Evolutionary conservation across 2,329 filamentous ascomycete genomes (phyloP), one percentile per base, ranked within the genome.

Genomic region (Paraphaeosphaeria minitans): DNA sequence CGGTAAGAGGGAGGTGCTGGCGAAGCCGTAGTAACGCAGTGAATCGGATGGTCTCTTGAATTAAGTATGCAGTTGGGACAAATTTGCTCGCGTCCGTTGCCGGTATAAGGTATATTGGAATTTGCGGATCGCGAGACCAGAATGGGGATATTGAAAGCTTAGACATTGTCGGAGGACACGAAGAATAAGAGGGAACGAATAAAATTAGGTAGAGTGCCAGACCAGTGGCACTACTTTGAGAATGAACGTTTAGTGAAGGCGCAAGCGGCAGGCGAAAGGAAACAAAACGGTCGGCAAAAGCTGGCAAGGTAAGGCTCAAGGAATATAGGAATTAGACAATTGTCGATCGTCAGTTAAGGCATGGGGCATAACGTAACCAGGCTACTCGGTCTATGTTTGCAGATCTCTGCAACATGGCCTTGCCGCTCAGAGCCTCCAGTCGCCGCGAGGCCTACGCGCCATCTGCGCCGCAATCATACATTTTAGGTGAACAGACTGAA

Each of bases 31-130:
- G 55, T 55, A 24, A 61, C 49, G 35, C 59, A 58, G 52, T 61
- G 59, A 14, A 61, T 61, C 33, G 59, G 59, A 42, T 61, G 56
- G 22, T 61, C 55, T 41, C 41, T 58, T 19, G 59, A 58, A 24
- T 50, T 58, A 27, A 45, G 48, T 50, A 43, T 42, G 43, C 59
- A 58, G 46, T 42, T 56, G 5, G 55, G 55, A 21, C 22, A 53
- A 35, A 43, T 31, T 33, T 56, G 50, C 46, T 43, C 31, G 27
- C 29, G 42, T 54, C n/a, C 16, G 48, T 55, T 49, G 21, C 52
- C 27, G 16, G 55, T 52, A 33, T 63, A n/a, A 63, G 55, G 27
- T 58, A 60, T 31, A 60, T 60, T 2, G 60, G 58, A 39, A 63
- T 58, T 39, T 54, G 37, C 16, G 60, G 46, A 41, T 58, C 56